Percentiles rank a stretch among this genome's conserved stretches.
phyloP scores from a whole-genome alignment of 305 asterid genomes.

The Solanum hybrid region DNA sequence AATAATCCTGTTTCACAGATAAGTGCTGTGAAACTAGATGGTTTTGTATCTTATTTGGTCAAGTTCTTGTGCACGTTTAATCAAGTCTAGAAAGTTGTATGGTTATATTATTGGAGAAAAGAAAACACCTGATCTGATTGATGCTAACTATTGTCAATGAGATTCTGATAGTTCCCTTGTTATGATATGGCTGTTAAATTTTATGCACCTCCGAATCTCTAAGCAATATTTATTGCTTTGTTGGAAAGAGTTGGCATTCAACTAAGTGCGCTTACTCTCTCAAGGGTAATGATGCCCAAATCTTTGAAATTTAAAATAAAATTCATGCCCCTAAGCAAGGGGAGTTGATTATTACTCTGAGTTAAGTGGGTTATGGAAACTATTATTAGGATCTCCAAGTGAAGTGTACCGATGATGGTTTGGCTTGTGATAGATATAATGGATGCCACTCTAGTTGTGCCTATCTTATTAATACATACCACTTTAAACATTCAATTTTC shows the following conservation, averaged over 20 bases:
- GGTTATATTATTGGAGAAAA: not conserved
- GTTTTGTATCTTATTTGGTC: not conserved
- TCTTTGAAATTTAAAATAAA: not conserved
- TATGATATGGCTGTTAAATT: not conserved
- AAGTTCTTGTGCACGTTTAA: not conserved
- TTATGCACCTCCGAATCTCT: not conserved
- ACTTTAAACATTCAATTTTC: not conserved
- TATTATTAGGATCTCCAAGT: not conserved
- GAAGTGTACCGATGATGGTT: not conserved
- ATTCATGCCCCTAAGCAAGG: not conserved
- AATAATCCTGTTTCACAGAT: not conserved
- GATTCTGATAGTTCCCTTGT: not conserved
- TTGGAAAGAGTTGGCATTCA: not conserved
- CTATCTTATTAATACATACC: not conserved
- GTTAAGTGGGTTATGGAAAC: not conserved
- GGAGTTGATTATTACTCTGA: not conserved
- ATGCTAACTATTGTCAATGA: not conserved
- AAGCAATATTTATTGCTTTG: not conserved
- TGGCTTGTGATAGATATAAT: not conserved
- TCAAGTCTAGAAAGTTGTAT: not conserved
- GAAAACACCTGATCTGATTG: not conserved
- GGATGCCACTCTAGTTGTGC: not conserved
- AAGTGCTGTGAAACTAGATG: not conserved
- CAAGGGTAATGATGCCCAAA: not conserved
- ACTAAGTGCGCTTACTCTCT: not conserved